Conservation (phyloP, 2,329 filamentous ascomycete genomes). For the Didymella pinodella region DNA sequence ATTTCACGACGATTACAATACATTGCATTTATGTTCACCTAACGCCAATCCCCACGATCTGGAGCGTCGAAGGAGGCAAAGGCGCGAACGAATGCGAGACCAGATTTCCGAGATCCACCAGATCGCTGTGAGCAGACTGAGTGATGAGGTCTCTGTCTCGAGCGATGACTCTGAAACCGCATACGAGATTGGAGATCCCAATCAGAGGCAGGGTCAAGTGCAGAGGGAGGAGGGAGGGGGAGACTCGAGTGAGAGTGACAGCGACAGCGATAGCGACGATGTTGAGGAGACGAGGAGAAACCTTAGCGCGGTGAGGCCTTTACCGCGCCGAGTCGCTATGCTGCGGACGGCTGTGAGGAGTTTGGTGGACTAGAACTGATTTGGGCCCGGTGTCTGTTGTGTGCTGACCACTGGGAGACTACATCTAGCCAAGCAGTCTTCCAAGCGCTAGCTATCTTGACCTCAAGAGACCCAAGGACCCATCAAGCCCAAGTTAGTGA, state of each 20-base stretch:
- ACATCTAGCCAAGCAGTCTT: too few species aligned
- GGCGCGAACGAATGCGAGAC: neutral
- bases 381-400: neutral
- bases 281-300: neutral
- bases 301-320: neutral
- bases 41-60: too few species aligned
- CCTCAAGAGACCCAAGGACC: too few species aligned
- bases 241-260: slow-evolving; percentile 10
- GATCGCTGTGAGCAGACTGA: neutral
- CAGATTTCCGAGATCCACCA: slow-evolving; percentile 2
- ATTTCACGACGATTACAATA: neutral
- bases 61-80: neutral
- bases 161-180: neutral
- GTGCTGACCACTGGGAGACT: neutral
- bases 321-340: neutral
- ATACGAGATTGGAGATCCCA: neutral
- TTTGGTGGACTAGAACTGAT: neutral
- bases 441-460: too few species aligned
- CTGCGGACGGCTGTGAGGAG: neutral
- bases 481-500: too few species aligned
- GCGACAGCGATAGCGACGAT: neutral
- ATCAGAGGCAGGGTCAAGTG: neutral
- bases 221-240: neutral
- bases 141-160: neutral
- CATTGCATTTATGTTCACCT: neutral